Evolutionary conservation across 768 basidiomycete species (phyloP), one percentile per base, ranked within the genome.

Genomic region (Amanita molliuscula): DNA sequence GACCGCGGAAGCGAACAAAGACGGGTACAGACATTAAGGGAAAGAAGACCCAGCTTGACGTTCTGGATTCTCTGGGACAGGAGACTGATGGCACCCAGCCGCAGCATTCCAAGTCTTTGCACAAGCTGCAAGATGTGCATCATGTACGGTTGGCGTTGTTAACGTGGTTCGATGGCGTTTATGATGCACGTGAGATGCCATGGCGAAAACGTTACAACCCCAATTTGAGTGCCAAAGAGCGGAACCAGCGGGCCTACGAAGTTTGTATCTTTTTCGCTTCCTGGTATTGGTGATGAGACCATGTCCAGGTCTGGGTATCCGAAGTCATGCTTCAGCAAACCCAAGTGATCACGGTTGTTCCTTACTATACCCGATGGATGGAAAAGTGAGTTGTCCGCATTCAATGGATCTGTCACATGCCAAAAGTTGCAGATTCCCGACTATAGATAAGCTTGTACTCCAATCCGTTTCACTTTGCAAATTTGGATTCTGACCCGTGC

Each of bases 271-370:
- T 6, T 49, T 47, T 29, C 25, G 13, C 36, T 20, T 16, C 4
- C 25, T 31, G 40, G 28, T 44, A 1, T 31, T 42, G 26, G 34
- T 40, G 36, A 37, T 28, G 25, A 35, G 52, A 18, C 28, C 44
- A 20, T 47, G 21, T 25, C 13, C 56, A 88, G 88, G 86, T 91
- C 21, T 90, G 88, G 87, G 74, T 92, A 20, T 88, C 84, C 11
- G 91, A 97, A 67, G 83, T 96, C 51, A 96, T 96, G 94, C 73
- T 94, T 2, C 94, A 98, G 64, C 94, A 98, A 65, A 97, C 94
- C 0, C 92, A 95, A 63, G 93, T 96, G 29, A 75, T 67, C 4
- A 92, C 91, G 1, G 92, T 95, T n/a, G 91, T 94, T 57, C 88
- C 88, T 1, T 98, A 96, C 65, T 98, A 89, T 64, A 82, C 78